Evolutionary conservation across 2,329 filamentous ascomycete species (phyloP), one percentile per base, ranked within the genome.

Genomic region (Pseudocercospora musae): DNA sequence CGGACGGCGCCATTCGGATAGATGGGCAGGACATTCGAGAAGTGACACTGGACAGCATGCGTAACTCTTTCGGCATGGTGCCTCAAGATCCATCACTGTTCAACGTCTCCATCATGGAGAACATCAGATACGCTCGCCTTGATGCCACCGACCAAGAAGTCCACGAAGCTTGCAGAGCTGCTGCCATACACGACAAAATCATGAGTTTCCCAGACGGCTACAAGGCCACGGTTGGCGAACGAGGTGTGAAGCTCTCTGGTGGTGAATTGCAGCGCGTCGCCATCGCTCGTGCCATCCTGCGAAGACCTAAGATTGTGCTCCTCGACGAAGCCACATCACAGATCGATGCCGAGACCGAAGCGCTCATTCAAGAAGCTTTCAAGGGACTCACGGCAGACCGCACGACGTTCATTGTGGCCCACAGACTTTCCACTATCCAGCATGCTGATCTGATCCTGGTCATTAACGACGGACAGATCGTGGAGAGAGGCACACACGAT

Each of bases 241-340:
- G 84, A 27, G 91, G 91, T 4, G 88, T 89, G 53, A 91, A 90
- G 72, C 79, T 96, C 1, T 92, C 89, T 10, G 89, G 91, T n/a
- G 92, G 92, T 0, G 91, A 96, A 73, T 85, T 90, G n/a, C 91
- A 96, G 73, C 85, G 92, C 4, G 83, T 96, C 23, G 88, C 90
- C 1, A 92, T 92, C 64, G 89, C 89, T 0, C 81, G 89, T 7
- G 87, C 87, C 10, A 86, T 92, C 27, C 81, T 92, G 58, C 85
- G 87, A 50, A 79, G 86, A 56, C 89, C 89, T 0, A 78, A 80
- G 0, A 84, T 92, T 1, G 76, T 92, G 2, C 83, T 92, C 5
- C 78, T 95, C 7, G 89, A 95, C 70, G 89, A 94, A 75, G 90
- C 90, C 1, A 92, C 89, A 0, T 89, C 86, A 61, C 87, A 89